A percentile compares a stretch with the other conserved stretches of the same genome.
Evolutionary conservation across 2,329 filamentous ascomycete genomes (phyloP).

Genomic region (Bipolaris oryzae): DNA sequence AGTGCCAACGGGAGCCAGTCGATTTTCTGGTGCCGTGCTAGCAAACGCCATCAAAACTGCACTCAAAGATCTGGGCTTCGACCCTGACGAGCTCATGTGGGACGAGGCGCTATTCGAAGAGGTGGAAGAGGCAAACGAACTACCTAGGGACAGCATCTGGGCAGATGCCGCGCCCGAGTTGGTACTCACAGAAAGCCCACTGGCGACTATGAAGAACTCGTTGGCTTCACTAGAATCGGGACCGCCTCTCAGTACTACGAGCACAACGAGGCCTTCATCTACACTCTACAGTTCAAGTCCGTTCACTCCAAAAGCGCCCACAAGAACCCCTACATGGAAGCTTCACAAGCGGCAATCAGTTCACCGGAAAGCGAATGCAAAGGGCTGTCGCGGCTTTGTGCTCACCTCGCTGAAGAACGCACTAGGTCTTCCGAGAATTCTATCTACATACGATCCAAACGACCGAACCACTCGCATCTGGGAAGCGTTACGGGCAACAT

Average conservation of each 20-base stretch:
- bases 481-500: slow-evolving; percentile 60
- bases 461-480: slow-evolving; percentile 51
- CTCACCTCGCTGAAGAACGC: slow-evolving; percentile 49
- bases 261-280: slow-evolving; percentile 2
- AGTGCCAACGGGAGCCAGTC: slow-evolving; percentile 43
- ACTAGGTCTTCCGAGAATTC: slow-evolving; percentile 43
- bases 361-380: slow-evolving; percentile 39
- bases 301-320: slow-evolving; percentile 19
- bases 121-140: slow-evolving; percentile 30
- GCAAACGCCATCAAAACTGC: slow-evolving; percentile 47
- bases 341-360: slow-evolving; percentile 42
- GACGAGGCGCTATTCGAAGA: slow-evolving; percentile 50
- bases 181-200: slow-evolving; percentile 36
- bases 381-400: slow-evolving; percentile 48
- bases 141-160: slow-evolving; percentile 46
- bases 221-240: slow-evolving; percentile 17
- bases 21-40: slow-evolving; percentile 47
- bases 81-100: slow-evolving; percentile 49
- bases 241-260: slow-evolving; percentile 5
- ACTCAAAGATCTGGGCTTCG: slow-evolving; percentile 40
- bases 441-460: slow-evolving; percentile 49
- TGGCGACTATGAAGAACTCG: slow-evolving; percentile 27
- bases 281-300: slow-evolving; percentile 23
- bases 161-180: slow-evolving; percentile 29
- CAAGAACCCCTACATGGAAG: slow-evolving; percentile 42